Base-by-base conservation (phyloP, 768 basidiomycete species). In the Boletus patriciae region DNA sequence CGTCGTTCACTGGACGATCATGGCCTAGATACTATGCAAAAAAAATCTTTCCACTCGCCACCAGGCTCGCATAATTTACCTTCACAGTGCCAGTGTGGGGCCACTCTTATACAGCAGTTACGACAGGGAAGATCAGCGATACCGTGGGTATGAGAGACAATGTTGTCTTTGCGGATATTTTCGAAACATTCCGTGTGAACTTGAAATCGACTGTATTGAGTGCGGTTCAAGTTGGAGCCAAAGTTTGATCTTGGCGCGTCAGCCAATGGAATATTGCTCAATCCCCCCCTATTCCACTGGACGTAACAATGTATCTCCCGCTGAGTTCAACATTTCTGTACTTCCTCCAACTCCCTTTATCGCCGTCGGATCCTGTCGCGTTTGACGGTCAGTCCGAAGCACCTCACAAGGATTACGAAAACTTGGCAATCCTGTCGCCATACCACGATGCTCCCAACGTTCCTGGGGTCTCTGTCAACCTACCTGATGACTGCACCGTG, bases 401-500 rank as follows among this genome's bases (percentile, higher is more conserved):
- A 16, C 21, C 15, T 36, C 50, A 53, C 23, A 50, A 46, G 11
- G 37, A 50, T 33, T 25, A 57, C 25, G 44, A 53, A 33, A 54
- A 66, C 25, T 66, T 78, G 18, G 75, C 70, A 12, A 75, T 69
- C 53, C 58, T 78, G 46, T 70, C 73, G 2, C 76, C 77, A 6
- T 77, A 78, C 56, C 68, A 66, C 44, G 64, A 69, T 49, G 70
- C 71, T 1, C 69, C 71, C 13, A 60, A 61, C 19, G 58, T 70
- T 11, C 55, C 58, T 15, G 74, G 73, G 9, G 57, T 74, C 41
- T 55, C 62, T 43, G 60, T 50, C 23, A 54, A 61, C 44, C 69
- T 78, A 8, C 74, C 77, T 9, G 62, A 49, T 27, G 76, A 77
- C 64, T 76, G 77, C 59, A 64, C 56, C 46, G 70, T 78, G 36